Evolutionary conservation across 176 grass and related monocot species (phyloP).

Genomic region (Juncus effusus): DNA sequence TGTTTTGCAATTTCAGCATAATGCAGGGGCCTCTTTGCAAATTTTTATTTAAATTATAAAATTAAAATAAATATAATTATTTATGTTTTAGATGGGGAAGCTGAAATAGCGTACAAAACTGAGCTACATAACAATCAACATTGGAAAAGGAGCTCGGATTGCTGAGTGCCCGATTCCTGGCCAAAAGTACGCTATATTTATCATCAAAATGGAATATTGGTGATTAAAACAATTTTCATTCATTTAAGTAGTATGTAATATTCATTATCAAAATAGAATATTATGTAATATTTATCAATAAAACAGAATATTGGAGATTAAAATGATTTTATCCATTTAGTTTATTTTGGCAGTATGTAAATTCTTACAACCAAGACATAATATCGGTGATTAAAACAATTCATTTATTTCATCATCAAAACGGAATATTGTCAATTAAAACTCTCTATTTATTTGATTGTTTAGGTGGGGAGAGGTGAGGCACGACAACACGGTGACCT

Average conservation of each 20-base stretch:
- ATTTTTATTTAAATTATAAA: no score
- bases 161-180: constrained; percentile 90
- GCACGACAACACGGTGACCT: constrained; percentile 97
- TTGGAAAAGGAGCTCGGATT: constrained; percentile 45
- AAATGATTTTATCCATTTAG: neutral
- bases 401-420: neutral
- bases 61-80: neutral
- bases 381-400: no score
- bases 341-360: no score
- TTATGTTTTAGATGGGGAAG: constrained; percentile 79
- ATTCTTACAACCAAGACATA: no score
- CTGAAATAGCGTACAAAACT: constrained; percentile 72
- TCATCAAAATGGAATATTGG: neutral
- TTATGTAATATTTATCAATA: no score
- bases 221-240: neutral
- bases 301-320: no score
- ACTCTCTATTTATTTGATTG: neutral
- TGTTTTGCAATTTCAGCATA: no score
- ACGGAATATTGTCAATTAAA: neutral
- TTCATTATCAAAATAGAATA: neutral
- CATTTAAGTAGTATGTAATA: constrained; percentile 33
- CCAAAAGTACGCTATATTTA: constrained; percentile 50
- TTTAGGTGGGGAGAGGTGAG: constrained; percentile 87
- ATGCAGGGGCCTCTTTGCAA: no score
- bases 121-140: constrained; percentile 96